phyloP scores from a whole-genome alignment of 495 filamentous ascomycete genomes.

The Lophium mytilinum region DNA sequence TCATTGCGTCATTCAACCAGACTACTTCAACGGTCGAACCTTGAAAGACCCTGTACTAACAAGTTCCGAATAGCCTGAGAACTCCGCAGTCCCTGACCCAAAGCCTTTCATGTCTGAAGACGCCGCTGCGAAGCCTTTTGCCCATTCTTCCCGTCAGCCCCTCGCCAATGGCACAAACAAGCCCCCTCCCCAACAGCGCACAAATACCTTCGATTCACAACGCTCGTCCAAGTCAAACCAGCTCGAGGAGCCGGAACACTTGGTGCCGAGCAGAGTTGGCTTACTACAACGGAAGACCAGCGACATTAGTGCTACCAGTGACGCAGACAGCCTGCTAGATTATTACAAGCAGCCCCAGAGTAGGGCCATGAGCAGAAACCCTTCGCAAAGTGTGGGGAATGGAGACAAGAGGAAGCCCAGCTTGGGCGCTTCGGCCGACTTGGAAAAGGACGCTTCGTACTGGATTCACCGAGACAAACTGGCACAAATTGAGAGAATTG shows the following conservation, averaged over 20 bases:
- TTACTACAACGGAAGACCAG: slow-evolving; percentile 37
- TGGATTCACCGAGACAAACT: slow-evolving; percentile 98
- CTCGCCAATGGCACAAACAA: slow-evolving; percentile 16
- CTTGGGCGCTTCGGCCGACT: slow-evolving; percentile 1
- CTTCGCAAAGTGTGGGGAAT: slow-evolving; percentile 14
- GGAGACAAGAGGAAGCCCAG: slow-evolving; percentile 35
- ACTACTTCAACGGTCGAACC: background rate
- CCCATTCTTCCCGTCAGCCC: slow-evolving; percentile 19
- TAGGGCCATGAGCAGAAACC: slow-evolving; percentile 27
- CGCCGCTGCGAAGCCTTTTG: slow-evolving; percentile 8
- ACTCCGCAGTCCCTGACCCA: slow-evolving; percentile 5
- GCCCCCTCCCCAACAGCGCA: background rate
- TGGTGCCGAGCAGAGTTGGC: slow-evolving; percentile 15
- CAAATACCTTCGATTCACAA: slow-evolving; percentile 14
- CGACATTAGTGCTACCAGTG: slow-evolving; percentile 48
- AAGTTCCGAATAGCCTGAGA: background rate
- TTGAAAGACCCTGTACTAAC: too few relatives aligned
- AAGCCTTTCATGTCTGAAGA: slow-evolving; percentile 26
- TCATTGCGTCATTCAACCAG: slow-evolving; percentile 8
- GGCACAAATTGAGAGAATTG: slow-evolving; percentile 84
- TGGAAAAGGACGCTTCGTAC: slow-evolving; percentile 50
- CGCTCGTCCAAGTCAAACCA: slow-evolving; percentile 13
- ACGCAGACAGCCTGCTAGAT: slow-evolving; percentile 50
- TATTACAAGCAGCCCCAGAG: slow-evolving; percentile 40
- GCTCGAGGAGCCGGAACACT: slow-evolving; percentile 17